Evolutionary conservation across 441 rosid genomes (phyloP).

Genomic region (Biscutella auriculata): DNA sequence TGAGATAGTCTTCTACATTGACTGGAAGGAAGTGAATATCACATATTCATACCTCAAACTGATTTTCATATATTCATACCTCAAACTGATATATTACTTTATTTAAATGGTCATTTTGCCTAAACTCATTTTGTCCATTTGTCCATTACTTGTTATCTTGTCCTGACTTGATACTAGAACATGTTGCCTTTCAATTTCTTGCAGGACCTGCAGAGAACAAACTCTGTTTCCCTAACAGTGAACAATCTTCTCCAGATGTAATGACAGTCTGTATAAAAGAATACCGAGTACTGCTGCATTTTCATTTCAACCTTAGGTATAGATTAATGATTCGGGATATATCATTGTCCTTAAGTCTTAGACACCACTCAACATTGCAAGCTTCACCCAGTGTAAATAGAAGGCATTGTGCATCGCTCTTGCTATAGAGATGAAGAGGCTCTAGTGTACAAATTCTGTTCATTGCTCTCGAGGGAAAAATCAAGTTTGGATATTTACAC

Average conservation of each 20-base stretch:
- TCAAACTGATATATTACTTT: too few relatives aligned
- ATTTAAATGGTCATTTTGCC: not conserved
- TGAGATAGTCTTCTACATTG: not conserved
- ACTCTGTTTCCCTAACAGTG: conserved; percentile 81
- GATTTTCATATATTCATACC: too few relatives aligned
- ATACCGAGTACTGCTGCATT: conserved; percentile 10
- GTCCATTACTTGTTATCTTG: not conserved
- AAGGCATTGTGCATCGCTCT: conserved; percentile 19
- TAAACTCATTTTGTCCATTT: not conserved
- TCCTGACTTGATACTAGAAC: conserved; percentile 6
- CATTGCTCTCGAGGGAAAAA: conserved; percentile 1
- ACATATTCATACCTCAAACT: not conserved
- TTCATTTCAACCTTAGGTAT: conserved; percentile 21
- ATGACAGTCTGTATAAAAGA: conserved; percentile 22
- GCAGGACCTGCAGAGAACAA: conserved; percentile 69
- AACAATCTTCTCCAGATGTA: conserved; percentile 96
- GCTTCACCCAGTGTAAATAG: conserved; percentile 35
- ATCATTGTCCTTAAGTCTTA: conserved; percentile 13
- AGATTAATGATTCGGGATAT: conserved; percentile 19
- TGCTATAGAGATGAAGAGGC: conserved; percentile 23
- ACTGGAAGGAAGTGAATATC: not conserved
- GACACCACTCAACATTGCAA: conserved; percentile 16
- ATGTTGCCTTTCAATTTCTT: conserved; percentile 3
- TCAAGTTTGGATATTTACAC: conserved; percentile 7
- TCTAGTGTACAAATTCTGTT: conserved; percentile 13